Base-by-base conservation (phyloP, 2,329 filamentous ascomycete genomes). In the Ramularia collo-cygni region DNA sequence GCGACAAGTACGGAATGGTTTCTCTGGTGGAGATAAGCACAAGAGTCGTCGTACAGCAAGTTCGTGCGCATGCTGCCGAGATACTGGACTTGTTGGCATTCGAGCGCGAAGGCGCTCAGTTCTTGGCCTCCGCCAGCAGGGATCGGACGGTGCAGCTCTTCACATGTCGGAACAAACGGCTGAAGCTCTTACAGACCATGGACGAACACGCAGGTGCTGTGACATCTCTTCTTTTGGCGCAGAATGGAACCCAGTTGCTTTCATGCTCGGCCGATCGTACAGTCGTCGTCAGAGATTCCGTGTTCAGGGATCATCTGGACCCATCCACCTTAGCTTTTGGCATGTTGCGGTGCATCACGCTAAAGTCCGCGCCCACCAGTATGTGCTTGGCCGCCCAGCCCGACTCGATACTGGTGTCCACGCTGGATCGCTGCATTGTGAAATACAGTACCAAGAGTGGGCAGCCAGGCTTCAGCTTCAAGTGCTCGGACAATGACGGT, bases 131-230 rank as follows among this genome's bases (percentile, higher is more conserved):
- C 8, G 89, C 83, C 58, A 85, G 87, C 26, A 76, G 92, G 50
- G 92, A 98, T 63, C 81, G 92, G 36, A 95, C 84, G n/a, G 77
- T 90, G 1, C 92, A 98, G 60, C 68, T 98, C n/a, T 96, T 95
- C 59, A 65, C 64, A 2, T 83, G 93, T 62, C 42, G 30, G 8
- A 42, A 48, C 10, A 40, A 43, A 9, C 37, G 42, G n/a, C 44
- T 63, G 8, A 76, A 84, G 42, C 76, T 95, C 42, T 76, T 95
- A 37, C 92, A 98, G 61, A 98, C 92, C 0, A 76, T 96, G 57
- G 80, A 85, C 40, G 90, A 98, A 52, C 94, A 96, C 62, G 80
- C 88, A 19, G 86, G 88, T 15, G 85, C 85, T 48, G 89, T 98
- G 13, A 82, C 76, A 39, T 80, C 81, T 18, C 66, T 95, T 18